These are phyloP conservation scores for Tricharina praecox DNA, from an alignment of 495 filamentous ascomycete species.

Conservation along the genomic window DNA sequence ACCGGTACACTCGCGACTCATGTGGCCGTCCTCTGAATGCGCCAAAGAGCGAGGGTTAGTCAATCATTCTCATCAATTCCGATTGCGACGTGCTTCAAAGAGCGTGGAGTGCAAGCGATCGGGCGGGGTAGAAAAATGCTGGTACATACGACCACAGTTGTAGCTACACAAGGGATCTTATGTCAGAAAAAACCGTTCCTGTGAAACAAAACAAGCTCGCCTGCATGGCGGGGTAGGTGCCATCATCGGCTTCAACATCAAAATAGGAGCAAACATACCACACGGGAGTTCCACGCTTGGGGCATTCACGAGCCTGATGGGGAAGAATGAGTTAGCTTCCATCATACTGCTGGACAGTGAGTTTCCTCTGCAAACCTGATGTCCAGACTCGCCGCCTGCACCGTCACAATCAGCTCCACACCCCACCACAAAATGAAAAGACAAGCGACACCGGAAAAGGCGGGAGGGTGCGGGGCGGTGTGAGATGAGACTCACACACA, in stretches of 20 bases:
- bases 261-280: constrained; percentile 41
- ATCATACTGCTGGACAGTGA: not conserved
- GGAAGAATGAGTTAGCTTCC: constrained; percentile 5
- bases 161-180: constrained; percentile 38
- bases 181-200: constrained; percentile 18
- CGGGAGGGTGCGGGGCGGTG: no score
- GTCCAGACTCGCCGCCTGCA: constrained; percentile 55
- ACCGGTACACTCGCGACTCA: constrained; percentile 85
- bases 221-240: no score
- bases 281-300: constrained; percentile 78
- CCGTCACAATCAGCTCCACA: constrained; percentile 5
- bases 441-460: no score
- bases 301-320: constrained; percentile 73
- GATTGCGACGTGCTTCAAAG: no score
- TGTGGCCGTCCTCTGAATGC: constrained; percentile 59
- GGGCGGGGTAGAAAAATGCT: not conserved
- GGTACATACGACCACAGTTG: constrained; percentile 55
- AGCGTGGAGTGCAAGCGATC: not conserved
- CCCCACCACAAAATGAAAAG: constrained; percentile 3
- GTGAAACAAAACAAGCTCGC: not conserved
- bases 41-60: no score
- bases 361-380: constrained; percentile 36
- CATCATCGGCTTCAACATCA: no score
- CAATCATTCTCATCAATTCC: no score
- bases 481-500: no score